Base-by-base conservation (phyloP, 1,139 yeast genomes). In the Taphrina populina region DNA sequence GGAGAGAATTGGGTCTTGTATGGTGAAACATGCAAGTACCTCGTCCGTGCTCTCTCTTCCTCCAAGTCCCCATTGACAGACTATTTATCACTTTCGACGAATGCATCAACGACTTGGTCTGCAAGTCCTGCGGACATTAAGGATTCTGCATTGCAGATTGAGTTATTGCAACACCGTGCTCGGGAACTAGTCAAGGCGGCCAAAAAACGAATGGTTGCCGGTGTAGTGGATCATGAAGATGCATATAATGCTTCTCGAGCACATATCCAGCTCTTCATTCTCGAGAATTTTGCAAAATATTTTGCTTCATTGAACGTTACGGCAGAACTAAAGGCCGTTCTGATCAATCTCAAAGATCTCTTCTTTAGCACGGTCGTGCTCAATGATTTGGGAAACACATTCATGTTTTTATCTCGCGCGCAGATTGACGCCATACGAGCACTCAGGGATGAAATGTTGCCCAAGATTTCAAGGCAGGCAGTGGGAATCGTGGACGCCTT, bases 401-500 rank as follows among this genome's bases (percentile, higher is more conserved):
- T 86, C 67, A 85, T 85, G 65, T 79, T 83, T 60, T 72, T 85
- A 40, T 59, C 67, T 20, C 63, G 73, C 11, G 60, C 57, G 20
- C 72, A 70, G 54, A 64, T 74, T 24, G 68, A 66, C 57, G 57
- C 59, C 36, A 66, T 73, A 39, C 67, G 71, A 27, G 61, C 59
- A 23, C 65, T 66, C 13, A 73, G 72, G 39, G 70, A 70, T 61
- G 65, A 63, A 35, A 69, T 70, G 63, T 68, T 73, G 58, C 64
- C 62, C 52, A 60, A 60, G 59, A 69, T 73, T 13, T 68, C 96
- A 69, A 81, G 82, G 45, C 83, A 84, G 65, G 84, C 83, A 57
- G 81, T 88, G 67, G 86, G 87, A 19, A 75, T 86, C 64, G 85
- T 95, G n/a, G 97, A 90, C 71, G 79, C 95, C 4, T 90, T 90